A percentile compares a stretch with the other conserved stretches of the same genome.
Conservation (phyloP, 768 basidiomycete genomes). For the Russula griseocarnosa region DNA sequence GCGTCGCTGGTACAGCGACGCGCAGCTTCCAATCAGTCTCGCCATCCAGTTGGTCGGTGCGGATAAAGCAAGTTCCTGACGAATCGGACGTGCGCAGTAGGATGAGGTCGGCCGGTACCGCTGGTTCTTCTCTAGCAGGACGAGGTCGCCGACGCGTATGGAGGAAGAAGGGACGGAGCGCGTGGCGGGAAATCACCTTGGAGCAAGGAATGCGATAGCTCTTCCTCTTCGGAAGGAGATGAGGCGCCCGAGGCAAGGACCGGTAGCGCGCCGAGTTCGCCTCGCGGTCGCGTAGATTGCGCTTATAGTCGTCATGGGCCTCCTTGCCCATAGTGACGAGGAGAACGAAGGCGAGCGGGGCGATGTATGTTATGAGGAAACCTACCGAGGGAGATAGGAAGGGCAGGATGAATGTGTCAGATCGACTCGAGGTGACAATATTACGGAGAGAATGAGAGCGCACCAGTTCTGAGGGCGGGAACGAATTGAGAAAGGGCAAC, state of each 20-base stretch:
- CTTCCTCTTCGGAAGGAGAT: slow-evolving; percentile 29
- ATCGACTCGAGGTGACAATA: not conserved
- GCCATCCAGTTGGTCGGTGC: slow-evolving; percentile 96
- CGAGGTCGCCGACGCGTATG: slow-evolving; percentile 86
- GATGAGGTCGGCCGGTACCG: slow-evolving; percentile 94
- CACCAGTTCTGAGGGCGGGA: slow-evolving; percentile 93
- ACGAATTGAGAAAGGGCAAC: slow-evolving; percentile 96
- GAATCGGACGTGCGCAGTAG: slow-evolving; percentile 83
- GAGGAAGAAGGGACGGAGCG: slow-evolving; percentile 84
- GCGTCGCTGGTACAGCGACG: slow-evolving; percentile 80
- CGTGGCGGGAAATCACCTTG: slow-evolving; percentile 32
- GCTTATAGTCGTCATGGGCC: slow-evolving; percentile 97
- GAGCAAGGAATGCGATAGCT: slow-evolving; percentile 29
- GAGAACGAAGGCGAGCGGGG: slow-evolving; percentile 93
- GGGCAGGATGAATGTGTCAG: not conserved
- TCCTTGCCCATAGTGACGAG: slow-evolving; percentile 97
- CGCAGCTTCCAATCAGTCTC: slow-evolving; percentile 99
- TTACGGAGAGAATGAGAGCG: slow-evolving; percentile 29
- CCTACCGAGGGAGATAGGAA: slow-evolving; percentile 44
- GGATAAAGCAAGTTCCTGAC: slow-evolving; percentile 92
- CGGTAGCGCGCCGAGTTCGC: slow-evolving; percentile 91
- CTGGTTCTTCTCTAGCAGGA: slow-evolving; percentile 93
- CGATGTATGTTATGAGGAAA: slow-evolving; percentile 93
- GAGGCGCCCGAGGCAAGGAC: slow-evolving; percentile 57
- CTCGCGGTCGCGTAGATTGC: slow-evolving; percentile 85